Evolutionary conservation across 805 yeast species (phyloP).

Genomic region (Ogataea henricii): DNA sequence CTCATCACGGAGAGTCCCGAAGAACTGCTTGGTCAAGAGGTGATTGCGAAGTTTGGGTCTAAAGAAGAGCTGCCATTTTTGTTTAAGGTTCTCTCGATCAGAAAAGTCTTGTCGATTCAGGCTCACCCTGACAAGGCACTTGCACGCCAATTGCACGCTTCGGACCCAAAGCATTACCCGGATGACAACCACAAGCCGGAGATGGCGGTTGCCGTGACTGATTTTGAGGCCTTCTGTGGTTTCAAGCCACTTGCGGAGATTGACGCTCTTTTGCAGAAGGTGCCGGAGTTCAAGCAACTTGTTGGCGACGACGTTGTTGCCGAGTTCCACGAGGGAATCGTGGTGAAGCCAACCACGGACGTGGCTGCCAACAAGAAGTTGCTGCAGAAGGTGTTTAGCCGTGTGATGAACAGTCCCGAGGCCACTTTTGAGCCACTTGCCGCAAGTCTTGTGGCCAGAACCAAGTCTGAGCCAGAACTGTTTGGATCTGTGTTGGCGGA

Average conservation of each 20-base stretch:
- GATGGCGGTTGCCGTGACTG: constrained; percentile 97
- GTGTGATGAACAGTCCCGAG: constrained; percentile 82
- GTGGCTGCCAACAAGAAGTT: constrained; percentile 62
- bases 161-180: constrained; percentile 93
- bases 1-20: constrained; percentile 62
- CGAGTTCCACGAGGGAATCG: constrained; percentile 53
- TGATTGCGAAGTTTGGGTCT: constrained; percentile 68
- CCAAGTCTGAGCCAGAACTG: constrained; percentile 56
- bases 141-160: constrained; percentile 71
- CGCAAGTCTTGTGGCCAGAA: constrained; percentile 63
- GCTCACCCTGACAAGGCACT: constrained; percentile 95
- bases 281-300: constrained; percentile 75
- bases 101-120: constrained; percentile 91
- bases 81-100: constrained; percentile 91
- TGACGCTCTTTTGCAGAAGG: constrained; percentile 61
- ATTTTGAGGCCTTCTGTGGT: constrained; percentile 97
- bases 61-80: constrained; percentile 80
- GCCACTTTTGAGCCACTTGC: constrained; percentile 58
- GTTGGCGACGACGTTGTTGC: constrained; percentile 64
- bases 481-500: constrained; percentile 66
- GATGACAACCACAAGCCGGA: constrained; percentile 99
- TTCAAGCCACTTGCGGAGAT: constrained; percentile 87
- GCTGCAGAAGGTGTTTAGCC: constrained; percentile 74
- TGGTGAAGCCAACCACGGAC: constrained; percentile 41
- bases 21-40: constrained; percentile 54